Conservation (phyloP, 2,329 filamentous ascomycete genomes). For the Seiridium cupressi region DNA sequence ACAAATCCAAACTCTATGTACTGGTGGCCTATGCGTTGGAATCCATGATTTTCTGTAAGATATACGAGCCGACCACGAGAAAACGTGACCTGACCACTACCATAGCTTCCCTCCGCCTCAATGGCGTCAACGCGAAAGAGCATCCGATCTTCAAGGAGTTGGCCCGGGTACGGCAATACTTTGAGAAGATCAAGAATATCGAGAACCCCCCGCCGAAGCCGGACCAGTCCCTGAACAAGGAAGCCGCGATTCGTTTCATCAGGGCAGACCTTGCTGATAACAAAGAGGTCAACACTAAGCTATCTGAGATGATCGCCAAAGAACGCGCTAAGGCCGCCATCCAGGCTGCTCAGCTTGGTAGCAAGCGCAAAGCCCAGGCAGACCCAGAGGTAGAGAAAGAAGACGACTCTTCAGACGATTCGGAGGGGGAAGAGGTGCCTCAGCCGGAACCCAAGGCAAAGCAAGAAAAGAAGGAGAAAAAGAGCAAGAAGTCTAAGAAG, state of each 20-base stretch:
- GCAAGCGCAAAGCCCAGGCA: slow-evolving; percentile 25
- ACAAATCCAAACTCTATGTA: slow-evolving; percentile 93
- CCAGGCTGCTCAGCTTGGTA: slow-evolving; percentile 36
- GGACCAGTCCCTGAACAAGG: slow-evolving; percentile 62
- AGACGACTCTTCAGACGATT: slow-evolving; percentile 23
- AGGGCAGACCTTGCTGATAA: slow-evolving; percentile 68
- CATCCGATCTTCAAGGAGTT: slow-evolving; percentile 87
- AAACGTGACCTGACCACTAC: background rate
- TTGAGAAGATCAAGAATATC: slow-evolving; percentile 80
- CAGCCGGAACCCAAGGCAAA: background rate
- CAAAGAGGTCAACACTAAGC: slow-evolving; percentile 47
- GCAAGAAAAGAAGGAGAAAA: slow-evolving; percentile 4
- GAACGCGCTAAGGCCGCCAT: slow-evolving; percentile 52
- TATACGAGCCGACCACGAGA: background rate
- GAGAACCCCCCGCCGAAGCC: slow-evolving; percentile 62
- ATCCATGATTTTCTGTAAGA: slow-evolving; percentile 79
- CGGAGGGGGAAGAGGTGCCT: slow-evolving; percentile 11
- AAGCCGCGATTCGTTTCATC: slow-evolving; percentile 78
- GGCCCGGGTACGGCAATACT: slow-evolving; percentile 84
- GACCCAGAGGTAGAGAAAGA: slow-evolving; percentile 24
- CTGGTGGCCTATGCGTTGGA: slow-evolving; percentile 86
- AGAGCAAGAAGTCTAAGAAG: slow-evolving; percentile 6
- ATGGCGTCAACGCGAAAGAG: slow-evolving; percentile 76
- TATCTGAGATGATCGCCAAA: slow-evolving; percentile 56
- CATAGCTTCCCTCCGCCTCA: slow-evolving; percentile 69